Evolutionary conservation across 192 early-diverging fungal genomes (phyloP), one percentile per base, ranked within the genome.

Genomic region (Umbelopsis vinacea): DNA sequence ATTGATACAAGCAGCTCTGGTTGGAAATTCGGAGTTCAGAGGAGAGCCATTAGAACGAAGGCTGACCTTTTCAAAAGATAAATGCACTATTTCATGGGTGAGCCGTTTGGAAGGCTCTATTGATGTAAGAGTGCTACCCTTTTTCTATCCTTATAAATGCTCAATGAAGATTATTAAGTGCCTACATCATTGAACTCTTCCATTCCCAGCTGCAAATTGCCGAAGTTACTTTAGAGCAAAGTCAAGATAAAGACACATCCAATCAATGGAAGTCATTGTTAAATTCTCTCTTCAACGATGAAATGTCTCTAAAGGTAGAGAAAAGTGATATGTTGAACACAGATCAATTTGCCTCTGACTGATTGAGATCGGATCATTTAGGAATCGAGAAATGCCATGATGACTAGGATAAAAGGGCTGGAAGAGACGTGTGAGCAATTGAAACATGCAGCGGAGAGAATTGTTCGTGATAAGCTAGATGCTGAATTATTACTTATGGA

Each of bases 181-280:
- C 0, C n/a, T 19, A 50, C 1, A 21, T 5, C 48, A 8, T 2
- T 15, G 5, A 17, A n/a, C 29, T 29, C 29, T 29, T 50, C 48
- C 48, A 17, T n/a, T 50, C n/a, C 26, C 15, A 63, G 57, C 57
- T 63, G 33, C 57, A 63, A 63, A 63, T 63, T 63, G 57, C 57
- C 11, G 57, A 63, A n/a, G 24, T 63, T 6, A 63, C 29, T 4
- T 37, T 63, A n/a, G 29, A 63, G 29, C 57, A 33, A 15, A 37
- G 15, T 14, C 9, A 8, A 12, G 26, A 29, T 29, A n/a, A 63
- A 37, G 57, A 63, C 4, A 63, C 33, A 63, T 17, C 57, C 3
- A 26, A 37, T 37, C 57, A 29, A 6, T 63, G 57, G 57, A 63
- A 37, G 33, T 22, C 11, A 10, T 37, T 63, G n/a, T 37, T 63